These are phyloP conservation scores for Penicillium sp. DNA, from an alignment of 2,329 filamentous ascomycete genomes.

Conservation along the genomic window DNA sequence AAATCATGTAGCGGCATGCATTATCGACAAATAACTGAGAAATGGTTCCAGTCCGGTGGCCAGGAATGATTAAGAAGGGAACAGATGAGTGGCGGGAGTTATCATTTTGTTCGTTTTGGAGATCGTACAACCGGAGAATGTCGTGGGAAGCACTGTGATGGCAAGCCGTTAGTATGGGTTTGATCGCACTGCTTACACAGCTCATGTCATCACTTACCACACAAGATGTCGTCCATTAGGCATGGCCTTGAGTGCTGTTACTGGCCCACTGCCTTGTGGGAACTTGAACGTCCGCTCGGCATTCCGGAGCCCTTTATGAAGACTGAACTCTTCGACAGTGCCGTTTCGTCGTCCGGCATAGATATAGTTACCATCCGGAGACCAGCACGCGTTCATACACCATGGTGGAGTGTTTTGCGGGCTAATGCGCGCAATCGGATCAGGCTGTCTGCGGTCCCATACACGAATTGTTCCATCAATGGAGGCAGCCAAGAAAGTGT, in stretches of 20 bases:
- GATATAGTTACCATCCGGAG: constrained; percentile 89
- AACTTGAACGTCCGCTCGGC: constrained; percentile 83
- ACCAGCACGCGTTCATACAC: constrained; percentile 98
- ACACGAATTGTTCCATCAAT: constrained; percentile 52
- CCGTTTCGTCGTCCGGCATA: constrained; percentile 89
- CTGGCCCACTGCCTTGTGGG: constrained; percentile 82
- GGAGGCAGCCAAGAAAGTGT: constrained; percentile 79
- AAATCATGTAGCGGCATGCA: constrained; percentile 86
- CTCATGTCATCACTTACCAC: constrained; percentile 58
- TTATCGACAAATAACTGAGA: constrained; percentile 84
- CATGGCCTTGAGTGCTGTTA: constrained; percentile 88
- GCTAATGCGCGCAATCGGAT: constrained; percentile 76
- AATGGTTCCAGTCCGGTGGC: constrained; percentile 84
- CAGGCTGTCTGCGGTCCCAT: constrained; percentile 63
- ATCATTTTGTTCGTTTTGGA: constrained; percentile 68
- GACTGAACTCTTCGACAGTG: constrained; percentile 89
- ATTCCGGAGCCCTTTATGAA: constrained; percentile 76
- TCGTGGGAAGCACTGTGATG: constrained; percentile 80
- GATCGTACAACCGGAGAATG: constrained; percentile 88
- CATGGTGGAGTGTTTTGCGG: constrained; percentile 82
- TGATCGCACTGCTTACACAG: not conserved
- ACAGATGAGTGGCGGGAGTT: constrained; percentile 74
- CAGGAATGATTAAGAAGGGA: constrained; percentile 94
- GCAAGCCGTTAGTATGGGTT: constrained; percentile 1
- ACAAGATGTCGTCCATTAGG: constrained; percentile 88